These are phyloP conservation scores for Chlorella sp. DNA, from an alignment of 139 green algal species.

Conservation along the genomic window DNA sequence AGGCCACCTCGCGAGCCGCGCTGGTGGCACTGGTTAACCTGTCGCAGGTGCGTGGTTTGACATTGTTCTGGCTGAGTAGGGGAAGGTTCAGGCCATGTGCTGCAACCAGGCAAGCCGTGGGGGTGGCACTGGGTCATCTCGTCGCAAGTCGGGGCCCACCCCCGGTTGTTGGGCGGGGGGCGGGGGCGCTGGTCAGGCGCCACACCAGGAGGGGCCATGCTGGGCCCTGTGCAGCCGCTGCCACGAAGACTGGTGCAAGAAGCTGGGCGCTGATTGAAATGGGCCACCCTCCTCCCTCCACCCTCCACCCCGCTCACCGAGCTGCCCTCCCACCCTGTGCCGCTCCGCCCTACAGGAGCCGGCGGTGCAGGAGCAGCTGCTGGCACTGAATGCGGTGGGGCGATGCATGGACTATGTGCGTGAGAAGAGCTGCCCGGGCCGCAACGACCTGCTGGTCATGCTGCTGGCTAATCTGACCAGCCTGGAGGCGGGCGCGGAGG, in stretches of 20 bases:
- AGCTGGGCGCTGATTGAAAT: background rate
- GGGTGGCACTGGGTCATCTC: no score
- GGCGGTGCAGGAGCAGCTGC: constrained; percentile 42
- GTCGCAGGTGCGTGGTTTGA: constrained; percentile 50
- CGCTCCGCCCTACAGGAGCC: constrained; percentile 25
- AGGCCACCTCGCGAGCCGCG: constrained; percentile 43
- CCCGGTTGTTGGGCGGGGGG: no score
- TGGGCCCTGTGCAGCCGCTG: background rate
- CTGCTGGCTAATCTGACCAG: constrained; percentile 84
- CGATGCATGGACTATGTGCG: constrained; percentile 69
- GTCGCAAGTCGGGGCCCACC: no score
- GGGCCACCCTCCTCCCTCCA: no score
- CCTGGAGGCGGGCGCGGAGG: constrained; percentile 55
- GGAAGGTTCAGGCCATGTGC: no score
- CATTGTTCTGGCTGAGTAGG: no score
- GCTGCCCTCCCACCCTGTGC: background rate
- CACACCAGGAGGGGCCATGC: no score
- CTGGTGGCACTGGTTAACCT: constrained; percentile 78
- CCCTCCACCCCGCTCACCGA: background rate
- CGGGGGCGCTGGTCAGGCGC: no score
- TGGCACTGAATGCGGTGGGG: constrained; percentile 49
- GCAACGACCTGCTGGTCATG: constrained; percentile 72
- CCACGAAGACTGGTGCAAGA: background rate
- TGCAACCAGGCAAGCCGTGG: no score
- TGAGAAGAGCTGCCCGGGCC: constrained; percentile 47